Base-by-base conservation (phyloP, 2,329 filamentous ascomycete species). In the Samsoniella hepiali region DNA sequence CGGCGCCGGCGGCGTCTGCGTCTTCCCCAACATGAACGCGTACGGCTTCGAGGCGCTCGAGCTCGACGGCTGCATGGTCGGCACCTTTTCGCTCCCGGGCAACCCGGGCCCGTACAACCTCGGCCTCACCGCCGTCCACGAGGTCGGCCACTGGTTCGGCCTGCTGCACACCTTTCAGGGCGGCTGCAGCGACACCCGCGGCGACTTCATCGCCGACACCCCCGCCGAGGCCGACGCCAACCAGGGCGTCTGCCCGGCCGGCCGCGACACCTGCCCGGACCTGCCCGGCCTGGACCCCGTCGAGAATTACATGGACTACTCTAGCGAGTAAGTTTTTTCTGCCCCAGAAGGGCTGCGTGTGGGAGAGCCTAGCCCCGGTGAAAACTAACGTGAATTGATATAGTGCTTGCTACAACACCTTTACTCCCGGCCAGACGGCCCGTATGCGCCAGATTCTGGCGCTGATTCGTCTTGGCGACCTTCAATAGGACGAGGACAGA, bases 381-480 rank as follows among this genome's bases (percentile, higher is more conserved):
- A 6, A 22, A 34, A 40, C 36, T 57, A 5, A 58, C 31, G 2
- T 38, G 17, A 17, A 3, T 3, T 40, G 38, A 58, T 47, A 42
- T 13, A 62, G 59, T 22, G 62, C 68, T 58, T 81, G 79, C 72
- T 79, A 78, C 69, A 69, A 72, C 42, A 73, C 76, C 68, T 81
- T 81, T 72, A 78, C 77, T 3, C 51, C 73, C 7, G 76, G 74
- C n/a, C 78, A 80, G 69, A 62, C 40, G 3, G 15, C 2, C 5
- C 59, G 59, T 42, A 55, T 56, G 59, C 59, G 51, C 50, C 36
- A 50, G 29, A 10, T 62, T 9, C 58, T 62, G 38, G 29, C 58
- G 1, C 38, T 54, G 29, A 15, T 62, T 7, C 50, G 58, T 27
- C 38, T 62, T 8, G 49, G 58, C 5, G 22, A 29, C 27, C n/a